Percentiles rank a stretch among this genome's conserved stretches.
These are phyloP conservation scores for Penicillium frequentans DNA, from an alignment of 2,329 filamentous ascomycete genomes.

Conservation along the genomic window DNA sequence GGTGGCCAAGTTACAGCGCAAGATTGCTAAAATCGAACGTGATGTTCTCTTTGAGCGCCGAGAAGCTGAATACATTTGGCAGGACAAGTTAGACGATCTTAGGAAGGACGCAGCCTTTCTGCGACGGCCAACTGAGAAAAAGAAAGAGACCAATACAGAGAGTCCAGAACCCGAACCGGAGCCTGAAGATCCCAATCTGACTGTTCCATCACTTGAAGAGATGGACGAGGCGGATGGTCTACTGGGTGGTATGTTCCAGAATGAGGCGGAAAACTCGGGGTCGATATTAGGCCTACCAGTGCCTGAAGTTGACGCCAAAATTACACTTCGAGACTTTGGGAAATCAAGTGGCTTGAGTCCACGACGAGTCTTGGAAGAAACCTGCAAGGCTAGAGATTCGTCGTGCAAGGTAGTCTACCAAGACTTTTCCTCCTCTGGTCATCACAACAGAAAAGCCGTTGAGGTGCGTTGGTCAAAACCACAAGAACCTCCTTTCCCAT, in stretches of 20 bases:
- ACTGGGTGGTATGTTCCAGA: constrained; percentile 59
- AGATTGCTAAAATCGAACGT: constrained; percentile 73
- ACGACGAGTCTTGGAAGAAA: constrained; percentile 75
- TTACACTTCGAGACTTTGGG: constrained; percentile 78
- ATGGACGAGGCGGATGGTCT: constrained; percentile 42
- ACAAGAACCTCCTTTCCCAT: constrained; percentile 55
- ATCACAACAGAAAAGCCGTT: constrained; percentile 73
- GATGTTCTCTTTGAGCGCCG: constrained; percentile 73
- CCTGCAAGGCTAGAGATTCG: constrained; percentile 72
- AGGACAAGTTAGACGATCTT: constrained; percentile 56
- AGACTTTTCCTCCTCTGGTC: constrained; percentile 69
- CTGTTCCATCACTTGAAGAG: constrained; percentile 31
- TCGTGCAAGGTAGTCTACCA: constrained; percentile 65
- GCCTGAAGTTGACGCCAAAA: constrained; percentile 25
- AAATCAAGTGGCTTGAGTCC: constrained; percentile 77
- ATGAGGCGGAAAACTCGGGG: constrained; percentile 40
- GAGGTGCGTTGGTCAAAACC: constrained; percentile 77
- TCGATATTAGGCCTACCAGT: constrained; percentile 42
- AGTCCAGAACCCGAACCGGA: constrained; percentile 45
- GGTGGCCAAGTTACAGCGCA: constrained; percentile 67
- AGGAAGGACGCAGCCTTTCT: constrained; percentile 57
- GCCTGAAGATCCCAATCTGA: constrained; percentile 18
- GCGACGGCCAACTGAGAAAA: constrained; percentile 24
- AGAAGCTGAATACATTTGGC: constrained; percentile 67
- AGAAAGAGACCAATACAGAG: constrained; percentile 45